phyloP scores from a whole-genome alignment of 768 basidiomycete species.

The Macrolepiota dolichaula region DNA sequence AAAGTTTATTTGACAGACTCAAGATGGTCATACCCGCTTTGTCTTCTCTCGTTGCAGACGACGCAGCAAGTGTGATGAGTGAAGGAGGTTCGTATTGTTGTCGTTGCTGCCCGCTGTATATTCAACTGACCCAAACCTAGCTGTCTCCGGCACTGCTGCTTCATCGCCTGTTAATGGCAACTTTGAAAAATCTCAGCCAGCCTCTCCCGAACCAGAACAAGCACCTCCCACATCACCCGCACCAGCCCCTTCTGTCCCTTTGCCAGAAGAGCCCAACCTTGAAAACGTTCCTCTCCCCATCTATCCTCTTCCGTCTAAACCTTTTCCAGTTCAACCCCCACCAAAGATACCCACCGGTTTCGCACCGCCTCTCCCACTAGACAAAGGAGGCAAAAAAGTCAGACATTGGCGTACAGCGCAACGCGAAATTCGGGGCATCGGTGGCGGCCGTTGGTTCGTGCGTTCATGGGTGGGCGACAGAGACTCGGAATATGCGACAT shows the following conservation, averaged over 20 bases:
- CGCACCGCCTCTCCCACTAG: conserved; percentile 63
- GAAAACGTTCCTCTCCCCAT: conserved; percentile 63
- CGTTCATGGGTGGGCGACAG: conserved; percentile 84
- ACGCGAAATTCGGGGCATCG: conserved; percentile 78
- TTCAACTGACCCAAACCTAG: conserved; percentile 27
- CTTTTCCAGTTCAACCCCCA: conserved; percentile 78
- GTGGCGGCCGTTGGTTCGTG: conserved; percentile 79
- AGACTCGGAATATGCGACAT: conserved; percentile 60
- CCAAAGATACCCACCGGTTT: conserved; percentile 74
- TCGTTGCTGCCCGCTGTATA: background rate
- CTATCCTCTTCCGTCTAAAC: conserved; percentile 79
- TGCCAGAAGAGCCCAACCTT: conserved; percentile 45
- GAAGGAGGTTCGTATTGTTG: conserved; percentile 45
- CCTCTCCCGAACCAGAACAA: conserved; percentile 50
- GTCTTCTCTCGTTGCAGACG: conserved; percentile 43
- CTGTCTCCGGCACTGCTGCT: conserved; percentile 66
- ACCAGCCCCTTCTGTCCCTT: conserved; percentile 19
- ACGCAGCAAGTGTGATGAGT: conserved; percentile 42
- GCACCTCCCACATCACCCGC: conserved; percentile 29
- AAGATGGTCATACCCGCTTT: conserved; percentile 26
- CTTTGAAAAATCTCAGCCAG: conserved; percentile 30
- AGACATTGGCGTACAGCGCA: conserved; percentile 74
- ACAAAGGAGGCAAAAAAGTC: conserved; percentile 56
- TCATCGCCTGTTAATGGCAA: conserved; percentile 63
- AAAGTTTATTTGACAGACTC: conserved; percentile 22